phyloP scores from a whole-genome alignment of 2,329 filamentous ascomycete species.

The Metarhizium rileyi region DNA sequence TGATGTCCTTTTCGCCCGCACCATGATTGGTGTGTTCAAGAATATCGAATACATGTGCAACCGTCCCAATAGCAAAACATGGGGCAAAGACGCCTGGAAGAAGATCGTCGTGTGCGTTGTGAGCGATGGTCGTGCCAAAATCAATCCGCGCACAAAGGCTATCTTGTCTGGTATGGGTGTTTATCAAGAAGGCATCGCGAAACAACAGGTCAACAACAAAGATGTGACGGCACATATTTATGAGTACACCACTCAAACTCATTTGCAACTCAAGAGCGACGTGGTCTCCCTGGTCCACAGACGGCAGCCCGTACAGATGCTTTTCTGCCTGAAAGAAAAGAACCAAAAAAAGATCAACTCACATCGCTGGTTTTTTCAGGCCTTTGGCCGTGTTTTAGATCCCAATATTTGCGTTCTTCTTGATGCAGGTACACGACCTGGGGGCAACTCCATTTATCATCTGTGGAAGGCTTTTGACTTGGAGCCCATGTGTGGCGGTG shows the following conservation, averaged over 20 bases:
- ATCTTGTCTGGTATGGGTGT: slow-evolving; percentile 89
- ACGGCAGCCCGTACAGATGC: slow-evolving; percentile 85
- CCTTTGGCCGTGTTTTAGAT: slow-evolving; percentile 83
- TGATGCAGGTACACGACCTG: slow-evolving; percentile 91
- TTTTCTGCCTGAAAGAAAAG: slow-evolving; percentile 98
- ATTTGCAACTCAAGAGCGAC: slow-evolving; percentile 80
- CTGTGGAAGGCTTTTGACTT: slow-evolving; percentile 98
- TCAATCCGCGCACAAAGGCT: slow-evolving; percentile 83
- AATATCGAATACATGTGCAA: slow-evolving; percentile 98
- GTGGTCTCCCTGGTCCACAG: slow-evolving; percentile 77
- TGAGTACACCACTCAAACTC: slow-evolving; percentile 84
- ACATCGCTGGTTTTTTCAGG: slow-evolving; percentile 97
- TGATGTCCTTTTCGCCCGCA: slow-evolving; percentile 88
- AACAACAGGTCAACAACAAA: slow-evolving; percentile 94
- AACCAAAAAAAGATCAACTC: slow-evolving; percentile 99
- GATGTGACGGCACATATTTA: slow-evolving; percentile 97
- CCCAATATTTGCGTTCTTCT: slow-evolving; percentile 96
- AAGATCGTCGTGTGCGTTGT: slow-evolving; percentile 99
- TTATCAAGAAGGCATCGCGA: slow-evolving; percentile 96
- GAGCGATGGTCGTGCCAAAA: slow-evolving; percentile 93
- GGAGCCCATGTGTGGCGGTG: slow-evolving; percentile 93
- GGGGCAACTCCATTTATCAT: slow-evolving; percentile 90
- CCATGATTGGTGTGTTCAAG: slow-evolving; percentile 95
- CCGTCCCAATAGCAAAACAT: slow-evolving; percentile 86
- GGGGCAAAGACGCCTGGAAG: slow-evolving; percentile 98